Base-by-base conservation (phyloP, 768 basidiomycete genomes). In the Kwoniella sp. region DNA sequence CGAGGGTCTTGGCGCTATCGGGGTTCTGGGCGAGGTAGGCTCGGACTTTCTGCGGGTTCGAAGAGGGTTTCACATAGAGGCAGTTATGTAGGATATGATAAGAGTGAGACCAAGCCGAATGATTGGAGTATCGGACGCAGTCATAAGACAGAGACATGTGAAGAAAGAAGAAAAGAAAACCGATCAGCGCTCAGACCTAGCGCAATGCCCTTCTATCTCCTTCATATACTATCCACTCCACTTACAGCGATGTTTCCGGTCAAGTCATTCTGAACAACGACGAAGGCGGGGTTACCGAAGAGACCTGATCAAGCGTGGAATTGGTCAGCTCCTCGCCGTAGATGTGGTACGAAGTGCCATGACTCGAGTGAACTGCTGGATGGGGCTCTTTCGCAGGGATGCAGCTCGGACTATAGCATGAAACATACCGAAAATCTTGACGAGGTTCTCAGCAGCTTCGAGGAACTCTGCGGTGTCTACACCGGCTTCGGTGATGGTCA, bases 341-440 rank as follows among this genome's bases (percentile, higher is more conserved):
- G n/a, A n/a, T n/a, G n/a, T n/a, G n/a, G n/a, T n/a, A n/a, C n/a
- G n/a, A n/a, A n/a, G n/a, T n/a, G n/a, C n/a, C n/a, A n/a, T n/a
- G n/a, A n/a, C n/a, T n/a, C n/a, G n/a, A n/a, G n/a, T n/a, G n/a
- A n/a, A n/a, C n/a, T n/a, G n/a, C n/a, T n/a, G n/a, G n/a, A n/a
- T n/a, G n/a, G n/a, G n/a, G n/a, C n/a, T n/a, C n/a, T n/a, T n/a
- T n/a, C n/a, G n/a, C n/a, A n/a, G n/a, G n/a, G n/a, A n/a, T n/a
- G n/a, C n/a, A n/a, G n/a, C n/a, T n/a, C n/a, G n/a, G n/a, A n/a
- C n/a, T n/a, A n/a, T n/a, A n/a, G n/a, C n/a, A n/a, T n/a, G n/a
- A n/a, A n/a, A n/a, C 86, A 62, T 69, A 96, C 95, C 92, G 78
- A 99, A 96, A 71, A 98, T 82, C 61, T 88, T 88, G 64, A 93